Evolutionary conservation across 2,329 filamentous ascomycete species (phyloP).

Genomic region (Metarhizium robertsii): DNA sequence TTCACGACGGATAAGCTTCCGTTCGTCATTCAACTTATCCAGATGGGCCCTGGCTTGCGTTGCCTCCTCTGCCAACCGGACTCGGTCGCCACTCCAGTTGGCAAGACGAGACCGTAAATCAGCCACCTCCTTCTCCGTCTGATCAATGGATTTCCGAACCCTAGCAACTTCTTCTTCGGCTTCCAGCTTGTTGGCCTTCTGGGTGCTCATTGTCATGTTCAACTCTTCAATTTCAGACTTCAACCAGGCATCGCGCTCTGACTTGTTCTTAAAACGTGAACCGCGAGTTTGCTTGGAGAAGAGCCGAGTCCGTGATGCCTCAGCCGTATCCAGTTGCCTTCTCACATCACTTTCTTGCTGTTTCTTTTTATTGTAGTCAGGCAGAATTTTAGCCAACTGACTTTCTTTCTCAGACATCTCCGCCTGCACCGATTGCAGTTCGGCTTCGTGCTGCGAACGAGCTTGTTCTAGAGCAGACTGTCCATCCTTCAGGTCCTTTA

Average conservation of each 20-base stretch:
- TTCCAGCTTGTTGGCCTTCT: slow-evolving; percentile 78
- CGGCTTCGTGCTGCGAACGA: slow-evolving; percentile 59
- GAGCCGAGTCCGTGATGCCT: slow-evolving; percentile 66
- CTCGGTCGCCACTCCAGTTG: slow-evolving; percentile 66
- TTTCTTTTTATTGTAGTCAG: slow-evolving; percentile 65
- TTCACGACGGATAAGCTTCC: slow-evolving; percentile 80
- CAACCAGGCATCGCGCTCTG: slow-evolving; percentile 77
- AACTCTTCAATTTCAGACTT: slow-evolving; percentile 73
- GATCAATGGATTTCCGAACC: slow-evolving; percentile 60
- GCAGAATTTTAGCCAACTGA: slow-evolving; percentile 66
- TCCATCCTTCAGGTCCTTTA: slow-evolving; percentile 74
- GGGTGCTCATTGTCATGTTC: slow-evolving; percentile 63
- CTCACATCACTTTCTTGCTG: slow-evolving; percentile 63
- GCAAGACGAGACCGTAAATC: slow-evolving; percentile 64
- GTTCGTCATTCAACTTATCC: slow-evolving; percentile 74
- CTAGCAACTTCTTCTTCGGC: slow-evolving; percentile 72
- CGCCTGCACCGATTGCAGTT: slow-evolving; percentile 61
- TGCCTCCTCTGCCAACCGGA: slow-evolving; percentile 63
- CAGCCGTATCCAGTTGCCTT: slow-evolving; percentile 64
- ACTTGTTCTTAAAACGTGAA: slow-evolving; percentile 78
- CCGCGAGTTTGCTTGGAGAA: slow-evolving; percentile 89
- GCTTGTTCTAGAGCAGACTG: slow-evolving; percentile 69
- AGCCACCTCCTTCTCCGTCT: slow-evolving; percentile 64
- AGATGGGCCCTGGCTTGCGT: slow-evolving; percentile 68
- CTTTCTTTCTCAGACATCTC: slow-evolving; percentile 69